Conservation (phyloP, 2,329 filamentous ascomycete genomes). For the Hymenoscyphus infarciens region DNA sequence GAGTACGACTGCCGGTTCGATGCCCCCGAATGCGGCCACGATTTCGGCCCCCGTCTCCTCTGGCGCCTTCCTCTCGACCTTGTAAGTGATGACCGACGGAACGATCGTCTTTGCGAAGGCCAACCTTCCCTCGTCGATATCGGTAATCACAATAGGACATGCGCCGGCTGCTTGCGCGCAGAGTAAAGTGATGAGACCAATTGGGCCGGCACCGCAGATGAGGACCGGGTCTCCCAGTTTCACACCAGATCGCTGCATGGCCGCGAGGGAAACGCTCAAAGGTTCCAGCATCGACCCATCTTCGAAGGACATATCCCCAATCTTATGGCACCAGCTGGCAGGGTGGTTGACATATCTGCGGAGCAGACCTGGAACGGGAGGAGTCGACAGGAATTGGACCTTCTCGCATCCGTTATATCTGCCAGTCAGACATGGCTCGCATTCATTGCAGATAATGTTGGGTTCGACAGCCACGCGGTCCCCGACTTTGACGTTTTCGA, state of each 20-base stretch:
- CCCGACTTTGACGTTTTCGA: conserved; percentile 73
- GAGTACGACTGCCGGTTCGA: conserved; percentile 77
- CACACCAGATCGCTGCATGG: conserved; percentile 77
- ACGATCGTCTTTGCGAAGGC: conserved; percentile 81
- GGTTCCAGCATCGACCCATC: conserved; percentile 89
- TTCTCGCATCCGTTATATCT: conserved; percentile 92
- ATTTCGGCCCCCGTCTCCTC: conserved; percentile 70
- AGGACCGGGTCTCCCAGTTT: conserved; percentile 82
- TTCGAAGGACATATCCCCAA: conserved; percentile 87
- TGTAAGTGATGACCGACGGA: conserved; percentile 75
- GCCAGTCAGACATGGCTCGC: conserved; percentile 86
- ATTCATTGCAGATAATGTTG: conserved; percentile 86
- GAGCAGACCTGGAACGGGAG: conserved; percentile 81
- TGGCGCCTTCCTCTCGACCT: conserved; percentile 62
- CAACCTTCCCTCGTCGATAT: conserved; percentile 84
- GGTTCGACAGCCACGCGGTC: conserved; percentile 94
- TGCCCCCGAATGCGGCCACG: conserved; percentile 66
- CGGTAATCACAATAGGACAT: conserved; percentile 87
- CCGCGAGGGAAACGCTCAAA: conserved; percentile 82
- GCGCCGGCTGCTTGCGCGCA: conserved; percentile 85
- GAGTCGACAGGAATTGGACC: conserved; percentile 85
- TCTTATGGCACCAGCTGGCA: conserved; percentile 93
- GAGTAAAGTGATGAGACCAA: conserved; percentile 83
- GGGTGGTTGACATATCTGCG: conserved; percentile 94
- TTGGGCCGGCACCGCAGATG: conserved; percentile 89